Evolutionary conservation across 2,329 filamentous ascomycete genomes (phyloP).

Genomic region (Tolypocladium paradoxum): DNA sequence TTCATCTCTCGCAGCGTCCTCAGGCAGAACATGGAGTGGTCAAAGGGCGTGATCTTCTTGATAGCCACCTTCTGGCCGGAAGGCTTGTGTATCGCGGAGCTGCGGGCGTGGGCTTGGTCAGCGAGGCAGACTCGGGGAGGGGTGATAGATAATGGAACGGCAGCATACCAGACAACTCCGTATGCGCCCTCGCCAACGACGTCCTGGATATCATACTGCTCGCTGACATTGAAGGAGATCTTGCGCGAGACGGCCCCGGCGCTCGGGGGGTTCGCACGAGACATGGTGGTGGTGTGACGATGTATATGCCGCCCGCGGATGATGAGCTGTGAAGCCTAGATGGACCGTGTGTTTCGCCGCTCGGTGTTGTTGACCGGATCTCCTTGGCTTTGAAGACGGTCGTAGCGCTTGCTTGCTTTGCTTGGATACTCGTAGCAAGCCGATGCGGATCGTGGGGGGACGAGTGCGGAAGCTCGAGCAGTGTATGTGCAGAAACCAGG

Average conservation of each 20-base stretch:
- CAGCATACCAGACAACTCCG: slow-evolving; percentile 90
- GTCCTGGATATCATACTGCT: slow-evolving; percentile 99
- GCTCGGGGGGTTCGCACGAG: slow-evolving; percentile 45
- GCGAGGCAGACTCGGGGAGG: background rate
- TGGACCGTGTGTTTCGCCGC: background rate
- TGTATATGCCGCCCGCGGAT: background rate
- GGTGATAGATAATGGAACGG: slow-evolving; percentile 7
- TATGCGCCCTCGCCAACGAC: slow-evolving; percentile 98
- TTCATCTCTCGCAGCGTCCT: slow-evolving; percentile 98
- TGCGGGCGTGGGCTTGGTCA: slow-evolving; percentile 22
- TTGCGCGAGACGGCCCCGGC: slow-evolving; percentile 63
- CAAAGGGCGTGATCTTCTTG: slow-evolving; percentile 99
- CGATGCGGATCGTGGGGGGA: background rate
- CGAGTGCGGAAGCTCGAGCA: background rate
- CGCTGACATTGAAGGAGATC: slow-evolving; percentile 99
- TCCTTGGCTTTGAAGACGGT: background rate
- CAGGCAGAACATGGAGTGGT: slow-evolving; percentile 98
- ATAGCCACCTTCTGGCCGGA: slow-evolving; percentile 98
- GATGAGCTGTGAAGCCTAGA: slow-evolving; percentile 1
- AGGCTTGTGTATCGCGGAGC: slow-evolving; percentile 95
- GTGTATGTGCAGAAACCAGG: background rate
- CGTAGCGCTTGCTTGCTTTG: background rate
- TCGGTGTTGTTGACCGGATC: background rate
- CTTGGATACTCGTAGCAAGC: background rate
- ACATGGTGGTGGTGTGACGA: slow-evolving; percentile 29